Conservation (phyloP, 192 early-diverging fungal genomes). For the Coemansia sp. region DNA sequence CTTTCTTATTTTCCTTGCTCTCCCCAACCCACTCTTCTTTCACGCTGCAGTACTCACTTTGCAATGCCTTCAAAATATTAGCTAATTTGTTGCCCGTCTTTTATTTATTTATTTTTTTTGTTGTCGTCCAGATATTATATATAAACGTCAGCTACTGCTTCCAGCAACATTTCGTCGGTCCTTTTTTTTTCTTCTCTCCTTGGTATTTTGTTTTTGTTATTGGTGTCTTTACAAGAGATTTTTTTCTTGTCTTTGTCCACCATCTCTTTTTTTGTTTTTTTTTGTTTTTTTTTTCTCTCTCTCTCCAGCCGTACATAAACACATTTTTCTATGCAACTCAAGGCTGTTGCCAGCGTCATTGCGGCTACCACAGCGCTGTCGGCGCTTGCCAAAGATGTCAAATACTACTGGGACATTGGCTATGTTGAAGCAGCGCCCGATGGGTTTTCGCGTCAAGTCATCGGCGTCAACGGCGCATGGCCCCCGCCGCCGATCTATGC, state of each 20-base stretch:
- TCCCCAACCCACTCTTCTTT: too few relatives aligned
- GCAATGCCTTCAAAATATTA: too few relatives aligned
- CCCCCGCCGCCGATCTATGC: constrained; percentile 58
- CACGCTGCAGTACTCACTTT: too few relatives aligned
- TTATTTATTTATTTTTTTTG: too few relatives aligned
- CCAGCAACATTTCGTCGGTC: not conserved
- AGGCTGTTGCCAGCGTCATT: constrained; percentile 34
- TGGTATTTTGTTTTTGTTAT: not conserved
- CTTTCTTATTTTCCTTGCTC: constrained; percentile 12
- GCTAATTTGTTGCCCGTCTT: not conserved
- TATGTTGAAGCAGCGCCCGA: constrained; percentile 70
- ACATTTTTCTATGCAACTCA: constrained; percentile 27
- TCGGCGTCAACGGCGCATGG: constrained; percentile 68
- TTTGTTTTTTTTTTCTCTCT: not conserved
- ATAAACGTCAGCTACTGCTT: not conserved
- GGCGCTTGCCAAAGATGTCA: constrained; percentile 56
- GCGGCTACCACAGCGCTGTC: constrained; percentile 22
- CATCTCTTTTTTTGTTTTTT: not conserved
- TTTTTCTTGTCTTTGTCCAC: not conserved
- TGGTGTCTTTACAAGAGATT: not conserved
- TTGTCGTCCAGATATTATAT: not conserved
- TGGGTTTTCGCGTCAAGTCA: constrained; percentile 65
- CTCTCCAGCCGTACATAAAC: too few relatives aligned
- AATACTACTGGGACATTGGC: constrained; percentile 71
- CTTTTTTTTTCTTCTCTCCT: constrained; percentile 16